Base-by-base conservation (phyloP, 768 basidiomycete genomes). In the Suillus bovinus region DNA sequence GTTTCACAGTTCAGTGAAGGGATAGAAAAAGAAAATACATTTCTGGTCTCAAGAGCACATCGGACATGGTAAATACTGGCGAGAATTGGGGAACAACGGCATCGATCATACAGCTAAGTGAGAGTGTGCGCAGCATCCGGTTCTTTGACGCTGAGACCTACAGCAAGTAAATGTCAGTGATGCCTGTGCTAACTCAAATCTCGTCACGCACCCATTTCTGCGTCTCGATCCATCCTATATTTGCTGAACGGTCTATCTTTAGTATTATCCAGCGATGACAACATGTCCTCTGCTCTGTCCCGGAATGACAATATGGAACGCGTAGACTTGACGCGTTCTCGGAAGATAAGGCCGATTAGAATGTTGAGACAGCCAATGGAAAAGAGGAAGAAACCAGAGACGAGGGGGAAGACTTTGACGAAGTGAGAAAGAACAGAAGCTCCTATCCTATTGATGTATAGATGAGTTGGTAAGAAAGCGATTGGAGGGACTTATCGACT, bases 331-430 rank as follows among this genome's bases (percentile, higher is more conserved):
- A 83, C 87, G 1, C 72, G 73, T 66, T 86, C 84, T 64, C 89
- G 86, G 85, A 90, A 93, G 74, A 92, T 81, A 72, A 94, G 84
- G 36, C 91, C 91, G 68, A 89, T 82, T 53, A 93, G 73, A 65
- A 94, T 89, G 80, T 96, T 93, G 70, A 90, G 73, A 73, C 90
- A 93, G 5, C 91, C 93, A 58, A 94, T 69, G 63, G 90, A 83
- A 74, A 94, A 94, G 66, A 94, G 80, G 77, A 94, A 84, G 81
- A 92, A 94, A 33, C 89, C 91, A 2, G 93, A 83, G 64, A 94
- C 93, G 67, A 95, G 88, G 2, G 93, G 86, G 74, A 96, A 94
- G 69, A 84, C 85, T 64, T 90, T 86, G 62, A 94, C 91, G 68
- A 88, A 82, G 78, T 91, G 89, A 2, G 88, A 88, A 64, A 90